A percentile compares a stretch with the other conserved stretches of the same genome.
Conservation (phyloP, 2,329 filamentous ascomycete species). For the Boeremia exigua region DNA sequence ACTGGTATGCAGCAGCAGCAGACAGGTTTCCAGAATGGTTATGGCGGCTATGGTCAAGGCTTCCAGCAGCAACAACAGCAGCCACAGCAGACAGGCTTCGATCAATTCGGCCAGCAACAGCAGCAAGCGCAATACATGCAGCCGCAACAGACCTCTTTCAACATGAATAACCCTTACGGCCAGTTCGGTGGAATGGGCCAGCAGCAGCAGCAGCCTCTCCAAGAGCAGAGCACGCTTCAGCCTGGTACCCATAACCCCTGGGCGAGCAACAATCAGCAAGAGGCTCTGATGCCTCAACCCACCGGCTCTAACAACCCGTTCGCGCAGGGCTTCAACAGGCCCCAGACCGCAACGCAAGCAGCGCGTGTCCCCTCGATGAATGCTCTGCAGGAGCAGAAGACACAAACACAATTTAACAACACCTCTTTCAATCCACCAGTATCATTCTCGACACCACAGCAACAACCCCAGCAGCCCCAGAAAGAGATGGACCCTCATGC, state of each 20-base stretch:
- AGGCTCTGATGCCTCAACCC: slow-evolving; percentile 77
- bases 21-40: slow-evolving; percentile 73
- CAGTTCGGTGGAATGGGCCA: slow-evolving; percentile 43
- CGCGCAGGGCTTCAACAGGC: slow-evolving; percentile 70
- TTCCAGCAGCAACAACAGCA: slow-evolving; percentile 44
- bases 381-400: slow-evolving; percentile 83
- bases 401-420: slow-evolving; percentile 67
- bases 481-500: slow-evolving; percentile 62
- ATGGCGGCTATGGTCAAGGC: slow-evolving; percentile 64
- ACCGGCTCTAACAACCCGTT: slow-evolving; percentile 99
- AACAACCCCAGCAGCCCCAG: slow-evolving; percentile 40
- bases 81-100: slow-evolving; percentile 72
- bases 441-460: slow-evolving; percentile 48
- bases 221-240: slow-evolving; percentile 69
- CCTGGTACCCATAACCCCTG: slow-evolving; percentile 95
- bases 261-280: slow-evolving; percentile 67
- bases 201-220: slow-evolving; percentile 51
- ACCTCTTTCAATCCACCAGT: slow-evolving; percentile 58
- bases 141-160: slow-evolving; percentile 66
- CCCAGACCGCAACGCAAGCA: slow-evolving; percentile 64
- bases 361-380: slow-evolving; percentile 71
- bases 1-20: slow-evolving; percentile 72
- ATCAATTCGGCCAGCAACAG: slow-evolving; percentile 57
- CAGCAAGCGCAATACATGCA: slow-evolving; percentile 55
- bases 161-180: slow-evolving; percentile 49